Base-by-base conservation (phyloP, 1,284 basidiomycete genomes). In the Caloboletus inedulis region DNA sequence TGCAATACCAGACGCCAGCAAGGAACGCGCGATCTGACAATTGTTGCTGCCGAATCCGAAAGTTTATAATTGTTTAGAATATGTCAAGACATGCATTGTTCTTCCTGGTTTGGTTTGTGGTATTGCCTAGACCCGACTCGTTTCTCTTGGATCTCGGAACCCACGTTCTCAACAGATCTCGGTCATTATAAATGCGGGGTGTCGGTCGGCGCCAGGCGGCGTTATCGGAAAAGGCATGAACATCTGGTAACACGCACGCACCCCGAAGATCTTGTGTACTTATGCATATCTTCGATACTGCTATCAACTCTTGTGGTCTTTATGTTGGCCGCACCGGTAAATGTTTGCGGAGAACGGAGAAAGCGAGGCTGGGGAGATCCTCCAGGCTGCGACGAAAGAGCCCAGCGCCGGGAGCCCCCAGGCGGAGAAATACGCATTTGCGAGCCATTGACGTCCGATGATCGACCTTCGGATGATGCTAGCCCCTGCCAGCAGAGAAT, bases 61-160 rank as follows among this genome's bases (percentile, higher is more conserved):
- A 8, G n/a, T 35, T 43, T 23, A 61, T n/a, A 7, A n/a, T 31
- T 35, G 14, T 36, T 31, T 29, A 63, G 70, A 62, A 42, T 66
- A 70, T 49, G 62, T 62, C 18, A 65, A 61, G 46, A 65, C 64
- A 5, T 65, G 66, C 47, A 65, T 70, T 21, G 37, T 72, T 33
- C 43, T 63, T 19, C 65, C 70, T 14, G 54, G 62, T 25, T 64
- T 69, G n/a, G 63, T 72, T n/a, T 74, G 63, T 47, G 66, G 68
- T 10, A 54, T 64, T 25, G 57, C 63, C 7, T 55, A 54, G 23
- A 66, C 68, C 5, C 47, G 43, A 10, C 62, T 69, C 31, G 62
- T 60, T 36, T 60, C 65, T 40, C 60, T 63, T 19, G 66, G 63
- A 12, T 54, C 70, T 10, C 59, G 63, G 35, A 64, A 70, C 39